These are phyloP conservation scores for Cercospora sp. DNA, from an alignment of 2,329 filamentous ascomycete species.

Conservation along the genomic window DNA sequence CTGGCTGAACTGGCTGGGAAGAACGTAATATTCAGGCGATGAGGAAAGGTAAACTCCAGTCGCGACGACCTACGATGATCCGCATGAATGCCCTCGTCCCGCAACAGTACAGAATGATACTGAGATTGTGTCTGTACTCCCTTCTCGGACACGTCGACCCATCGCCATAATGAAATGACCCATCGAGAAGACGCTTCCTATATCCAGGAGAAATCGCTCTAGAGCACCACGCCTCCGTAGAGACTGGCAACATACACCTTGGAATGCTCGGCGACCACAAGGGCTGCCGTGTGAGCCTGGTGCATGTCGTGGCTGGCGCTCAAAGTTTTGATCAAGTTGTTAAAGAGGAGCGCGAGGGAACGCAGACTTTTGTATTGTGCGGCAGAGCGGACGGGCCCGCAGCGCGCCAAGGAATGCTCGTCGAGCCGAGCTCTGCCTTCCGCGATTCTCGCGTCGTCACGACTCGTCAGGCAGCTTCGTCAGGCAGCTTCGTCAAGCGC, in stretches of 20 bases:
- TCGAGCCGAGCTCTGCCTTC: neutral
- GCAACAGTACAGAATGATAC: too few relatives aligned
- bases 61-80: neutral
- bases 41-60: neutral
- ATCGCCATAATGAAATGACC: conserved; percentile 72
- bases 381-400: neutral
- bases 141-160: conserved; percentile 69
- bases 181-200: conserved; percentile 71
- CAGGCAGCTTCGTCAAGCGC: conserved; percentile 10
- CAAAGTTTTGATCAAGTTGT: conserved; percentile 59
- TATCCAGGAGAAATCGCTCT: conserved; percentile 58
- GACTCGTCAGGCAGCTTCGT: neutral
- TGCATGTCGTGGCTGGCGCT: conserved; percentile 70
- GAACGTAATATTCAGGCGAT: neutral
- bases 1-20: neutral
- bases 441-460: neutral
- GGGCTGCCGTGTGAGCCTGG: conserved; percentile 31
- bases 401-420: neutral
- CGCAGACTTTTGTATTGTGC: conserved; percentile 15
- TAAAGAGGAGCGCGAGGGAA: conserved; percentile 38
- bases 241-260: conserved; percentile 71
- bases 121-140: conserved; percentile 56
- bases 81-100: neutral
- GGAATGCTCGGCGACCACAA: conserved; percentile 36
- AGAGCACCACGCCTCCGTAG: conserved; percentile 60